phyloP scores from a whole-genome alignment of 2,329 filamentous ascomycete species.

The Neocucurbitaria cava region DNA sequence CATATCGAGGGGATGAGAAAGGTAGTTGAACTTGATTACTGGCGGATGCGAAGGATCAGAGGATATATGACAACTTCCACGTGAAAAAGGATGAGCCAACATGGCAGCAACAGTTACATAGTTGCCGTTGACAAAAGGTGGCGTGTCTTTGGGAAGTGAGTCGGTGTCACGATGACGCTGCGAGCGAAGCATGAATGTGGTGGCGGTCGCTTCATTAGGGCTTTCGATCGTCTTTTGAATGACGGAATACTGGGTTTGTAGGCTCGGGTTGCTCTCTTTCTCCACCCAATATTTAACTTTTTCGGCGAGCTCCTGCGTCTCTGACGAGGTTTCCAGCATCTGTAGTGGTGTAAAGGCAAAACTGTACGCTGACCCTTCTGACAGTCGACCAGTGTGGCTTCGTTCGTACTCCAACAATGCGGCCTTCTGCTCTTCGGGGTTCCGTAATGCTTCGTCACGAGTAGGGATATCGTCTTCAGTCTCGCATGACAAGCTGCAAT shows the following conservation, averaged over 20 bases:
- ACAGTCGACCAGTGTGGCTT: constrained; percentile 20
- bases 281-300: constrained; percentile 5
- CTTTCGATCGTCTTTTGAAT: constrained; percentile 19
- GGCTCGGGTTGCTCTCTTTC: constrained; percentile 4
- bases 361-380: constrained; percentile 25
- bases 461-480: constrained; percentile 16
- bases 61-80: constrained; percentile 50
- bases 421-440: constrained; percentile 15
- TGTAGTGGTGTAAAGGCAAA: constrained; percentile 29
- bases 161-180: constrained; percentile 16
- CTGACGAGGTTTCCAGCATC: constrained; percentile 16
- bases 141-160: constrained; percentile 11
- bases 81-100: constrained; percentile 49
- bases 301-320: constrained; percentile 19
- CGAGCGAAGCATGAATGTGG: constrained; percentile 19
- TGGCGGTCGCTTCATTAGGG: constrained; percentile 25
- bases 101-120: constrained; percentile 21
- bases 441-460: constrained; percentile 11
- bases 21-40: constrained; percentile 51
- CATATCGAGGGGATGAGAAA: constrained; percentile 54
- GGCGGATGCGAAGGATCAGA: constrained; percentile 43
- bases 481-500: constrained; percentile 21
- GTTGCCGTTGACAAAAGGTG: constrained; percentile 18
- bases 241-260: constrained; percentile 17
- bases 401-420: constrained; percentile 18